phyloP scores from a whole-genome alignment of 2,329 filamentous ascomycete genomes.

The Xylaria multiplex region DNA sequence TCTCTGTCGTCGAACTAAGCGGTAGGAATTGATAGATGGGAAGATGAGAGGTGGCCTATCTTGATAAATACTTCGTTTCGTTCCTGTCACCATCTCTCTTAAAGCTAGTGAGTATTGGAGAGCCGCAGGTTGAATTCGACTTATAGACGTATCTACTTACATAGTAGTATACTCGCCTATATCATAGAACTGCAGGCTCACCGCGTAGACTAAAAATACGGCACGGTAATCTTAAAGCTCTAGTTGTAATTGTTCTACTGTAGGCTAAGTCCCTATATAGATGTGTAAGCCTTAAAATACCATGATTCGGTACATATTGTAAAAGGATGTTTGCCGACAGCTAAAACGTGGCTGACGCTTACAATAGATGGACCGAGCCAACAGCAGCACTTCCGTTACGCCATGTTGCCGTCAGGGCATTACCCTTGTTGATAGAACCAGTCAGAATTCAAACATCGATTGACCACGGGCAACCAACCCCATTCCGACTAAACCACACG shows the following conservation, averaged over 20 bases:
- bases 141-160: no score
- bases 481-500: not conserved
- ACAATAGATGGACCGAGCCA: slow-evolving; percentile 5
- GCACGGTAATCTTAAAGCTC: not conserved
- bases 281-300: no score
- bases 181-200: no score
- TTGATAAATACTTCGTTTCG: slow-evolving; percentile 1
- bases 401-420: slow-evolving; percentile 27
- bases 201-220: not conserved
- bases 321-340: not conserved
- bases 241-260: no score
- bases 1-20: no score
- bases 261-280: not conserved
- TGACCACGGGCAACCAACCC: not conserved
- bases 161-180: no score
- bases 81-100: not conserved
- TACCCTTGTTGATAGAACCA: slow-evolving; percentile 19
- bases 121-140: no score
- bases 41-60: not conserved
- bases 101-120: no score
- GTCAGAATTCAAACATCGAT: slow-evolving; percentile 4
- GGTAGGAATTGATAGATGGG: no score
- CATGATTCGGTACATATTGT: not conserved
- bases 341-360: not conserved
- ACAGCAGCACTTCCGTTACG: not conserved